Base-by-base conservation (phyloP, 805 yeast species). In the Yarrowia osloensis region DNA sequence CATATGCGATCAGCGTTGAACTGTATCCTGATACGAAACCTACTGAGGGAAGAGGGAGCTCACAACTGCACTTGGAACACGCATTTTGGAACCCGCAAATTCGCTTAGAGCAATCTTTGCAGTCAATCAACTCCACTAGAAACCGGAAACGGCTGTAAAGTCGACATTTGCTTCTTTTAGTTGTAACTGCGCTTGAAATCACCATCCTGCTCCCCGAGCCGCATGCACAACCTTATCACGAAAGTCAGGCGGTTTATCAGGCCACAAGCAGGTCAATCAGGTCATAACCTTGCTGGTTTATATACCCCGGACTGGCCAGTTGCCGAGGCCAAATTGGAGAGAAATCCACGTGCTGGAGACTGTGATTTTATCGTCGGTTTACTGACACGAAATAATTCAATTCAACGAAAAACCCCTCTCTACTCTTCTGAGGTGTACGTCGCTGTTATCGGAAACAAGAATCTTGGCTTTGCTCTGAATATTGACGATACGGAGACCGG, bases 161-260 rank as follows among this genome's bases (percentile, higher is more conserved):
- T n/a, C n/a, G n/a, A n/a, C n/a, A n/a, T n/a, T n/a, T n/a, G n/a
- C n/a, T n/a, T n/a, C n/a, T n/a, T n/a, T n/a, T n/a, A n/a, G n/a
- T n/a, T n/a, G n/a, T n/a, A n/a, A n/a, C n/a, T n/a, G n/a, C n/a
- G n/a, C n/a, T n/a, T n/a, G n/a, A n/a, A n/a, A n/a, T n/a, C n/a
- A n/a, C n/a, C n/a, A n/a, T n/a, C n/a, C n/a, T n/a, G n/a, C n/a
- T n/a, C n/a, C n/a, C n/a, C n/a, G 28, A 50, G 57, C 57, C 57
- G 57, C 57, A 31, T 50, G 52, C 33, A 17, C 35, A 55, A 55
- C 63, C 47, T 39, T 55, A 39, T 21, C 42, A n/a, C 40, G n/a
- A 57, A 57, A 57, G 37, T 40, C 49, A 40, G 63, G 63, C 63
- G 63, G 63, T 39, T 40, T 57, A 39, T 57, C 63, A 57, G 63